Evolutionary conservation across 2,329 filamentous ascomycete genomes (phyloP).

Genomic region (Alternaria longipes): DNA sequence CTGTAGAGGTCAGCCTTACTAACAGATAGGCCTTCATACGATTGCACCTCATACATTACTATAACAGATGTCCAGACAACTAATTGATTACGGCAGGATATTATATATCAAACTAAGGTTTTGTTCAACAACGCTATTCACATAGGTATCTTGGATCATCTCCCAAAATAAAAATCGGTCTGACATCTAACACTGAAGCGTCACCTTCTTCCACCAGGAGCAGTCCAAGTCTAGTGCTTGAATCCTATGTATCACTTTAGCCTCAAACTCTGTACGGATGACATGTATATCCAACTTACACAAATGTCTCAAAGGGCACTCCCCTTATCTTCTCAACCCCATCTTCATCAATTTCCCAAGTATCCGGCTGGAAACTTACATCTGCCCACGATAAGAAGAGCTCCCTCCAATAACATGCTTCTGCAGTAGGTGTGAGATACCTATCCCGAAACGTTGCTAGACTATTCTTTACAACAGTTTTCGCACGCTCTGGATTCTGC

Average conservation of each 20-base stretch:
- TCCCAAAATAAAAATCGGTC: background rate
- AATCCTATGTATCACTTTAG: constrained; percentile 4
- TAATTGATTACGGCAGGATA: background rate
- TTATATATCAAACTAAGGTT: background rate
- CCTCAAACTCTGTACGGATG: background rate
- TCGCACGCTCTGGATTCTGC: constrained; percentile 20
- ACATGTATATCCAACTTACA: constrained; percentile 8
- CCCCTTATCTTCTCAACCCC: constrained; percentile 2
- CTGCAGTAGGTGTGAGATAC: constrained; percentile 26
- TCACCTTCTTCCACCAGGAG: constrained; percentile 8
- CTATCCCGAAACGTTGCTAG: constrained; percentile 25
- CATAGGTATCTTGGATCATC: no score
- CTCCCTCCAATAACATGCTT: constrained; percentile 31
- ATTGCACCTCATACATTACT: background rate
- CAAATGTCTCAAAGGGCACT: constrained; percentile 13
- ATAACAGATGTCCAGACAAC: background rate
- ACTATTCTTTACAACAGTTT: constrained; percentile 25
- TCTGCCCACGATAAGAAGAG: constrained; percentile 21
- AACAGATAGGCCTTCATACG: background rate
- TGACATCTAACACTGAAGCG: constrained; percentile 1
- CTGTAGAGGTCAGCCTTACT: background rate
- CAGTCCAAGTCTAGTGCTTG: constrained; percentile 4
- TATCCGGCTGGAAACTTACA: constrained; percentile 26
- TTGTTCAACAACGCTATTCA: background rate
- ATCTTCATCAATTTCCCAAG: constrained; percentile 2